A percentile compares a stretch with the other conserved stretches of the same genome.
Conservation (phyloP, 257 asterid species). For the Solanum chmielewskii region DNA sequence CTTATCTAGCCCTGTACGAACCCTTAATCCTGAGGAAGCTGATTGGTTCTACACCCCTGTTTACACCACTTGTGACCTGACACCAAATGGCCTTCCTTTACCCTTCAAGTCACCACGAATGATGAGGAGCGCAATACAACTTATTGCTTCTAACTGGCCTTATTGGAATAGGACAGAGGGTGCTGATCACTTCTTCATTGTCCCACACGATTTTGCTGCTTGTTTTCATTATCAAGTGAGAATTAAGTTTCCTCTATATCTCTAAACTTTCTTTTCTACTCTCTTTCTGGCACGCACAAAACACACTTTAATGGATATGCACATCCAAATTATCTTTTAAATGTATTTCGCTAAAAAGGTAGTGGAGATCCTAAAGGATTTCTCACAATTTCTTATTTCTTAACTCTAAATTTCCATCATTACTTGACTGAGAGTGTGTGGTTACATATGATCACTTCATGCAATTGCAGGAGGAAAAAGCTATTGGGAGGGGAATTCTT, state of each 20-base stretch:
- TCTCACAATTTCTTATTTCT: neutral
- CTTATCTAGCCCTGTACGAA: constrained; percentile 65
- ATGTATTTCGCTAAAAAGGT: neutral
- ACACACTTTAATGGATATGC: neutral
- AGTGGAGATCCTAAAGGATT: neutral
- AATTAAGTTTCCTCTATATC: neutral
- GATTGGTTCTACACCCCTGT: constrained; percentile 94
- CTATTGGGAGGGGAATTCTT: constrained; percentile 87
- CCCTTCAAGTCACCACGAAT: constrained; percentile 85
- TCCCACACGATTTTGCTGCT: constrained; percentile 86
- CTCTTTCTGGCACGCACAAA: neutral
- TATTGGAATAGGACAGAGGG: constrained; percentile 92
- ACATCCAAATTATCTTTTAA: neutral
- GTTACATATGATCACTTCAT: neutral
- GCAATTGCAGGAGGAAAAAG: constrained; percentile 70
- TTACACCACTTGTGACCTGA: constrained; percentile 75
- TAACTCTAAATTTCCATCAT: neutral
- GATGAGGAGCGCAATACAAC: constrained; percentile 91
- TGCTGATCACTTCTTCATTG: constrained; percentile 88
- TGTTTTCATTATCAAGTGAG: constrained; percentile 87
- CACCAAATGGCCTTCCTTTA: constrained; percentile 84
- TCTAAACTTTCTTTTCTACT: neutral
- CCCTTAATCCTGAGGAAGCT: constrained; percentile 89
- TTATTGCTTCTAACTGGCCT: constrained; percentile 84
- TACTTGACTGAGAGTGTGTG: neutral